Percentiles rank a stretch among this genome's conserved stretches.
phyloP scores from a whole-genome alignment of 768 basidiomycete genomes.

The Jaapia argillacea region DNA sequence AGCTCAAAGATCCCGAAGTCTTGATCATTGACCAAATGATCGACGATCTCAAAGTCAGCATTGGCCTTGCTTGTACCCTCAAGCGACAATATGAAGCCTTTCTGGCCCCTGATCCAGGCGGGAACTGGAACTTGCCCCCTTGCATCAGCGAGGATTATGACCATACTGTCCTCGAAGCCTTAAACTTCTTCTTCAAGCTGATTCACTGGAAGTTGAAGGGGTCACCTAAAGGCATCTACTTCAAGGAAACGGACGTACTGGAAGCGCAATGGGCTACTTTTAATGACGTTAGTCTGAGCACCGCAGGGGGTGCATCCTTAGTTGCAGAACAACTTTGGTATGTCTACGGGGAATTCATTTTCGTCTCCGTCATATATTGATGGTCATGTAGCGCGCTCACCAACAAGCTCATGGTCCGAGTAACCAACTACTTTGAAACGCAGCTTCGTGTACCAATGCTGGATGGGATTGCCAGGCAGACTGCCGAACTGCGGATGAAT shows the following conservation, averaged over 20 bases:
- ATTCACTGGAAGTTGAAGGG: constrained; percentile 96
- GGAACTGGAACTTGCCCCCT: constrained; percentile 81
- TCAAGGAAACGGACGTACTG: constrained; percentile 97
- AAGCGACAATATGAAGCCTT: constrained; percentile 94
- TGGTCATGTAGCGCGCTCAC: constrained; percentile 61
- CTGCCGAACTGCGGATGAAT: no score
- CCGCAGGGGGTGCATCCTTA: constrained; percentile 76
- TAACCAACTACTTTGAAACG: constrained; percentile 90
- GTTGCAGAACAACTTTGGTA: constrained; percentile 97
- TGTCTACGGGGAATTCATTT: constrained; percentile 12
- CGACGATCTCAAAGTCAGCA: constrained; percentile 84
- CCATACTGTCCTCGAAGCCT: constrained; percentile 73
- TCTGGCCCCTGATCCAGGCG: constrained; percentile 73
- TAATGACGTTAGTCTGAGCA: constrained; percentile 83
- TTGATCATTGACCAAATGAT: constrained; percentile 92
- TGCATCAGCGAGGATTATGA: constrained; percentile 92
- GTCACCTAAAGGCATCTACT: constrained; percentile 84
- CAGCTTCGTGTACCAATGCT: constrained; percentile 72
- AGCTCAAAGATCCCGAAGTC: constrained; percentile 79
- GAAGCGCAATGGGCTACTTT: constrained; percentile 96
- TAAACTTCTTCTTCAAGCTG: constrained; percentile 85
- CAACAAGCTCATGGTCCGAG: constrained; percentile 86
- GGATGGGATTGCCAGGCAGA: neutral
- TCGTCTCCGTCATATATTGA: neutral
- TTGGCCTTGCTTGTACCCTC: constrained; percentile 89